These are phyloP conservation scores for Neospermospora avenae DNA, from an alignment of 2,329 filamentous ascomycete species.

Conservation along the genomic window DNA sequence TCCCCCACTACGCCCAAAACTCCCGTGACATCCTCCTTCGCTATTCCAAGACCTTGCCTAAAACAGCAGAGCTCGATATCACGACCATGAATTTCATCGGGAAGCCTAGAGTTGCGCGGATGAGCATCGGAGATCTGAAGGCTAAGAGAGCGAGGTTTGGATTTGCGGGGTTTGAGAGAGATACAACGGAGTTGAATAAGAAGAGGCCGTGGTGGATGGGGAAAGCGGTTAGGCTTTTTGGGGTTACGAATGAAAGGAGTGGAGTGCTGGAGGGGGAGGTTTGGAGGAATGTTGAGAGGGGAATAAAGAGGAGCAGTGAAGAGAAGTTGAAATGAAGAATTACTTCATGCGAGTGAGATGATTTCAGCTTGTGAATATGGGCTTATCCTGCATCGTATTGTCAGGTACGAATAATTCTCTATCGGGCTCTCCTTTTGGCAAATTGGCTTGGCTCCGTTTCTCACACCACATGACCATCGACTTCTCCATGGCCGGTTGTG, in stretches of 20 bases:
- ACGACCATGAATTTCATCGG: conserved; percentile 41
- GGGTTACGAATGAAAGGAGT: conserved; percentile 28
- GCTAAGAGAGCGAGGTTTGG: conserved; percentile 30
- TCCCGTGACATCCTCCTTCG: conserved; percentile 54
- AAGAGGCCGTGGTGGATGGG: conserved; percentile 32
- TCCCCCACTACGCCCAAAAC: conserved; percentile 62
- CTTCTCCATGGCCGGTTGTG: background rate
- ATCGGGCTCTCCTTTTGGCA: no score
- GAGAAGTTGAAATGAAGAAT: background rate
- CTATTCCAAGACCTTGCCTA: conserved; percentile 47
- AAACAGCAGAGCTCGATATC: conserved; percentile 38
- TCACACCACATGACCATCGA: background rate
- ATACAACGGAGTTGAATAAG: conserved; percentile 24
- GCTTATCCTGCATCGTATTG: no score
- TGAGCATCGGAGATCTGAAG: conserved; percentile 30
- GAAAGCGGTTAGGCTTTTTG: conserved; percentile 29
- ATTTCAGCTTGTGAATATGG: background rate
- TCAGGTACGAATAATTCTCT: no score
- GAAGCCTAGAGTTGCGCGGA: conserved; percentile 33
- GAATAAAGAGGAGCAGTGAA: conserved; percentile 20
- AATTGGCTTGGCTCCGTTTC: background rate
- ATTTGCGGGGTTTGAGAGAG: conserved; percentile 32
- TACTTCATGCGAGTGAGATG: background rate
- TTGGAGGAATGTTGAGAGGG: conserved; percentile 30
- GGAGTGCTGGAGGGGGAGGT: conserved; percentile 25